A percentile compares a stretch with the other conserved stretches of the same genome.
These are phyloP conservation scores for Yamadazyma sp. DNA, from an alignment of 1,139 yeast genomes.

Conservation along the genomic window DNA sequence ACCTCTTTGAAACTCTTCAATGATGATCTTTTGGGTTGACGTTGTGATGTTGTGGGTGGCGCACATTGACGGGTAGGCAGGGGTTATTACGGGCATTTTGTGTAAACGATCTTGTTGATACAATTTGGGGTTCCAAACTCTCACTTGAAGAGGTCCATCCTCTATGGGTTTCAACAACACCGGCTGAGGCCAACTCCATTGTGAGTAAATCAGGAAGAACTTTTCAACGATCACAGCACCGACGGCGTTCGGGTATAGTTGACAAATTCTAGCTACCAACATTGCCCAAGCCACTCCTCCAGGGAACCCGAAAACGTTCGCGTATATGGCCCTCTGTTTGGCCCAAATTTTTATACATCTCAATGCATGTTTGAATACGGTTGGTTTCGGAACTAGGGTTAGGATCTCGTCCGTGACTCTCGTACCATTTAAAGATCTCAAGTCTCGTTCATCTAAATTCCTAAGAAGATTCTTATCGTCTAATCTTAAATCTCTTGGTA, in stretches of 20 bases:
- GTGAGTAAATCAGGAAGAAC: slow-evolving; percentile 78
- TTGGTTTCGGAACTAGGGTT: slow-evolving; percentile 85
- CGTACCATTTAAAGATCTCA: slow-evolving; percentile 90
- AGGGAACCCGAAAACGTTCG: slow-evolving; percentile 93
- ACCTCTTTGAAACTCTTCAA: slow-evolving; percentile 76
- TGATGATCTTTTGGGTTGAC: slow-evolving; percentile 80
- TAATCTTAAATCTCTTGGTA: slow-evolving; percentile 70
- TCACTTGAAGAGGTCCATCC: slow-evolving; percentile 93
- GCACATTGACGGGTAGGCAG: slow-evolving; percentile 99
- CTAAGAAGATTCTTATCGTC: slow-evolving; percentile 81
- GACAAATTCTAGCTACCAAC: slow-evolving; percentile 96
- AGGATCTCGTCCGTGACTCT: slow-evolving; percentile 95
- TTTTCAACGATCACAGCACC: slow-evolving; percentile 87
- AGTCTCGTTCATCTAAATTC: slow-evolving; percentile 86
- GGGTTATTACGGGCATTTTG: slow-evolving; percentile 98
- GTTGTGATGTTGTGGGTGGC: slow-evolving; percentile 94
- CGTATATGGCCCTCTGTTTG: slow-evolving; percentile 89
- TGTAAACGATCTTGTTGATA: slow-evolving; percentile 88
- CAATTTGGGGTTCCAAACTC: slow-evolving; percentile 94
- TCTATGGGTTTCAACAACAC: slow-evolving; percentile 88
- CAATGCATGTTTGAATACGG: slow-evolving; percentile 88
- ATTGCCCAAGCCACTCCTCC: slow-evolving; percentile 99
- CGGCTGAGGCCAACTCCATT: slow-evolving; percentile 99
- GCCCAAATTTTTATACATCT: slow-evolving; percentile 97
- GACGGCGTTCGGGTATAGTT: slow-evolving; percentile 92